phyloP scores from a whole-genome alignment of 208 protist genomes.

The Trypanosoma cruzi region DNA sequence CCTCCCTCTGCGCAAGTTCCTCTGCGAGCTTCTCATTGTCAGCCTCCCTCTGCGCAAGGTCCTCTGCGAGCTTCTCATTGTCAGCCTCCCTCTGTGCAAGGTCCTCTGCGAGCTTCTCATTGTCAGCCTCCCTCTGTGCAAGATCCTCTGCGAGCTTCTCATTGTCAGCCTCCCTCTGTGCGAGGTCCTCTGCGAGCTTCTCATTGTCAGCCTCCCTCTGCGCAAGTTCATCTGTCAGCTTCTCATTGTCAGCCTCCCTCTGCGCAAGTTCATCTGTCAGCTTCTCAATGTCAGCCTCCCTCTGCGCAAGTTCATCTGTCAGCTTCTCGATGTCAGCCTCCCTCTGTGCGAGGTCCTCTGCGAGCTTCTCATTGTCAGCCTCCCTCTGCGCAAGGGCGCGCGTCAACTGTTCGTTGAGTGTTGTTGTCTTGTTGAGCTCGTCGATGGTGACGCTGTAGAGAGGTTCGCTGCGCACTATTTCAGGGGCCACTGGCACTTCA shows the following conservation, averaged over 20 bases:
- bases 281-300: background rate
- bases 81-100: background rate
- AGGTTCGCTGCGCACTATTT: background rate
- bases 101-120: background rate
- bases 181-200: background rate
- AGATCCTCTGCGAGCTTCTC: background rate
- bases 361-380: background rate
- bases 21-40: background rate
- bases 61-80: background rate
- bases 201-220: background rate
- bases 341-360: background rate
- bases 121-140: background rate
- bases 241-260: background rate
- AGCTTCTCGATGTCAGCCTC: conserved; percentile 1
- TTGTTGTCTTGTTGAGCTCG: background rate
- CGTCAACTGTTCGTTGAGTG: background rate
- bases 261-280: conserved; percentile 23
- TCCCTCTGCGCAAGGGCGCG: background rate
- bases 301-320: background rate
- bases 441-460: background rate
- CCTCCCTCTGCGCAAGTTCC: background rate
- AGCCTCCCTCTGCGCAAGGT: background rate
- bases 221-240: background rate
- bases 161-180: background rate
- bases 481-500: background rate